phyloP scores from a whole-genome alignment of 805 yeast genomes.

The Candida montana region DNA sequence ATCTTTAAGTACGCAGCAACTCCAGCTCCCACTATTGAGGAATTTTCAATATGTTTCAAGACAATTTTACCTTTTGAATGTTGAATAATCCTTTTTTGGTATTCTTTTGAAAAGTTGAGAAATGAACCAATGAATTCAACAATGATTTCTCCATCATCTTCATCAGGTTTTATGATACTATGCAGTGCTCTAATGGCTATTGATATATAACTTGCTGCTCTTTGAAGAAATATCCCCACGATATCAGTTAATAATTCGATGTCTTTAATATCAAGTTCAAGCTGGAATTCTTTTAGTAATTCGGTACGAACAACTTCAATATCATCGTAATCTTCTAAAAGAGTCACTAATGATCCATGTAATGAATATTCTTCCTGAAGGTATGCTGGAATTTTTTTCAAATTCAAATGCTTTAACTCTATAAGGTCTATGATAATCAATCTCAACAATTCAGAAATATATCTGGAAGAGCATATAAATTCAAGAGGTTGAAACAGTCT shows the following conservation, averaged over 20 bases:
- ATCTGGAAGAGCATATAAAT: constrained; percentile 49
- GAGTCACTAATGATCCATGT: constrained; percentile 12
- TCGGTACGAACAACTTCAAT: neutral
- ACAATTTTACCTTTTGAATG: constrained; percentile 29
- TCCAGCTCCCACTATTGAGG: constrained; percentile 50
- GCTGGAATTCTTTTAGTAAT: neutral
- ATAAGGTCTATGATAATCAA: constrained; percentile 33
- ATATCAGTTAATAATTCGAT: constrained; percentile 27
- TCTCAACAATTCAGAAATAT: constrained; percentile 49
- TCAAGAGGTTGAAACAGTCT: constrained; percentile 52
- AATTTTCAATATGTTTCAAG: constrained; percentile 37
- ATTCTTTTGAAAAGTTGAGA: constrained; percentile 35
- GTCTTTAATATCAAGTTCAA: constrained; percentile 9
- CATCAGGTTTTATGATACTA: neutral
- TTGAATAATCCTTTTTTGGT: constrained; percentile 25
- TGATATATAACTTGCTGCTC: constrained; percentile 26
- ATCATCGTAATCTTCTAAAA: constrained; percentile 1
- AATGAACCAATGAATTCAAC: constrained; percentile 51
- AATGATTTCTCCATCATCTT: constrained; percentile 20
- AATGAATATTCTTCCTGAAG: constrained; percentile 1
- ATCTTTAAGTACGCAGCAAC: constrained; percentile 34
- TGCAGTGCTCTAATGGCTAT: constrained; percentile 12
- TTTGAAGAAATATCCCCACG: constrained; percentile 33
- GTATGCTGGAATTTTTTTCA: constrained; percentile 1
- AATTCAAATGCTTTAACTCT: neutral